Percentiles rank a stretch among this genome's conserved stretches.
Evolutionary conservation across 176 grass and related monocot genomes (phyloP).

Genomic region (Aegilops tauschii): DNA sequence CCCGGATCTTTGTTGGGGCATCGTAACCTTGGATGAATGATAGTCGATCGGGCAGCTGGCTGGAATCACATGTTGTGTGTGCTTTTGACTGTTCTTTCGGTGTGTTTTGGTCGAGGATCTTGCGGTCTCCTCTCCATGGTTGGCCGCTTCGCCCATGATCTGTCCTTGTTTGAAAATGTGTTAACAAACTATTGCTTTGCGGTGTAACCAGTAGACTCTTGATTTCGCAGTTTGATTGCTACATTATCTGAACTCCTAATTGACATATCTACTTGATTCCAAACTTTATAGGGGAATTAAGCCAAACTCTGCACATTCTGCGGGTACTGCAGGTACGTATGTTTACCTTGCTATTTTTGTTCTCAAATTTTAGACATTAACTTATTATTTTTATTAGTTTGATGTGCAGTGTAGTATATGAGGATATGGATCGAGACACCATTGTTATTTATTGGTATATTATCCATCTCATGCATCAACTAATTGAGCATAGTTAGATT

Average conservation of each 20-base stretch:
- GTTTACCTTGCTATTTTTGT: constrained; percentile 7
- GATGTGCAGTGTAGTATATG: background rate
- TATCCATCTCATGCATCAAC: background rate
- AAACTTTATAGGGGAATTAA: constrained; percentile 35
- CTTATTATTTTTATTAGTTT: background rate
- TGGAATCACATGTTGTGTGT: no score
- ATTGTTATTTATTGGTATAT: background rate
- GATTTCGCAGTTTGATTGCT: background rate
- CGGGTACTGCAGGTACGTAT: constrained; percentile 23
- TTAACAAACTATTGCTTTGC: background rate
- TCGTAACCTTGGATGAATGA: no score
- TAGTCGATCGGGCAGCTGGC: no score
- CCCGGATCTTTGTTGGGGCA: no score
- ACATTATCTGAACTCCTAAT: background rate
- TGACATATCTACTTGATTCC: constrained; percentile 27
- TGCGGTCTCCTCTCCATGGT: no score
- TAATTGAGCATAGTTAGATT: background rate
- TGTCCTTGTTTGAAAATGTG: background rate
- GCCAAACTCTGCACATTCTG: constrained; percentile 24
- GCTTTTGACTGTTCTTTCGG: no score
- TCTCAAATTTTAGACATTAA: background rate
- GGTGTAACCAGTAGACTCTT: background rate
- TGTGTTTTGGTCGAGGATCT: no score
- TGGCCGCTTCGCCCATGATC: no score
- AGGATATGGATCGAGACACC: background rate